Conservation (phyloP, 2,329 filamentous ascomycete species). For the Penicillium sp. region DNA sequence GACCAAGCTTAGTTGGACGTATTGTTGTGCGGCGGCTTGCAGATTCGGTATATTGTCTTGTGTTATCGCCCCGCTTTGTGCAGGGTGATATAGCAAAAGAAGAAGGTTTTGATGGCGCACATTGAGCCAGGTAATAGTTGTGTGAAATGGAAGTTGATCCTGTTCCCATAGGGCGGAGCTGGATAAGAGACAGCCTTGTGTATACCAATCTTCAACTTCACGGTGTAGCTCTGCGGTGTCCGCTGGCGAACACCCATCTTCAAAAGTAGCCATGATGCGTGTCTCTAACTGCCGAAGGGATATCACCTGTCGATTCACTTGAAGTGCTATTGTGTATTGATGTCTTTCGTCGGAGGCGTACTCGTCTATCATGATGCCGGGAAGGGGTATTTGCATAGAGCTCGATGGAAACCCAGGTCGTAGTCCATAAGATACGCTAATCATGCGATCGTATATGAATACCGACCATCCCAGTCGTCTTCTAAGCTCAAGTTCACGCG, state of each 20-base stretch:
- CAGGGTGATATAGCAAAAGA: conserved; percentile 27
- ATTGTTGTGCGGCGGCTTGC: no score
- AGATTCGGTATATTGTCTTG: no score
- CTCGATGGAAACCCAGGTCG: conserved; percentile 47
- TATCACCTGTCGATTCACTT: conserved; percentile 53
- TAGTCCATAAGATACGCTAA: conserved; percentile 47
- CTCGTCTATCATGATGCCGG: conserved; percentile 52
- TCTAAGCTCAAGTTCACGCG: conserved; percentile 33
- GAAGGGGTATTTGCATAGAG: conserved; percentile 48
- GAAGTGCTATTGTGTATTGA: conserved; percentile 47
- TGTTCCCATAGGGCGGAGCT: conserved; percentile 39
- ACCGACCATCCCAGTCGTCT: conserved; percentile 53
- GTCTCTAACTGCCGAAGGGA: conserved; percentile 51
- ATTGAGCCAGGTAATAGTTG: conserved; percentile 50
- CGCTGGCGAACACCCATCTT: no score
- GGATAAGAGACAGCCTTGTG: conserved; percentile 50
- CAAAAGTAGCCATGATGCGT: conserved; percentile 34
- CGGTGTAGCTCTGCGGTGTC: conserved; percentile 40
- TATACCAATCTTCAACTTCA: conserved; percentile 56
- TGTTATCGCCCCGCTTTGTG: no score
- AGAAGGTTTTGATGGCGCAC: conserved; percentile 53
- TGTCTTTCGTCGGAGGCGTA: conserved; percentile 47
- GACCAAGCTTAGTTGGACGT: no score
- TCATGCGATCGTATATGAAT: conserved; percentile 53
- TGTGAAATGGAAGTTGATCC: conserved; percentile 53